phyloP scores from a whole-genome alignment of 2,329 filamentous ascomycete species.

The Fusarium sublunatum region DNA sequence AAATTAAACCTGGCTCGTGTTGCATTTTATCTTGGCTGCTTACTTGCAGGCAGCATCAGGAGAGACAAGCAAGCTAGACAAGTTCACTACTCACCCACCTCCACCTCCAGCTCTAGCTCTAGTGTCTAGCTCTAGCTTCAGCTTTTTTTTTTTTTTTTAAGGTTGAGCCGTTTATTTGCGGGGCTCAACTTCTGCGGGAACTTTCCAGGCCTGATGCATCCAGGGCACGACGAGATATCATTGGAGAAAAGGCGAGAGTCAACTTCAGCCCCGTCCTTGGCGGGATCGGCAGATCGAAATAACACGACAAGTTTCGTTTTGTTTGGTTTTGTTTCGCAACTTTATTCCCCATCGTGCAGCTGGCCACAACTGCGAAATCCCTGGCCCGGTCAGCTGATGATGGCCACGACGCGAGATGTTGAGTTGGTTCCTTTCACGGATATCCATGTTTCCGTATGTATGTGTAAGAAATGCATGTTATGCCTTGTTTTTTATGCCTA shows the following conservation, averaged over 20 bases:
- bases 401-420: not conserved
- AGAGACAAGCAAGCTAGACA: not conserved
- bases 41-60: conserved; percentile 24
- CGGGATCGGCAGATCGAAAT: conserved; percentile 20
- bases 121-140: too few relatives aligned
- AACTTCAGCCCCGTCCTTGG: conserved; percentile 13
- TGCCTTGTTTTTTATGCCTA: not conserved
- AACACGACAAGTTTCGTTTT: not conserved
- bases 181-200: not conserved
- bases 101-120: too few relatives aligned
- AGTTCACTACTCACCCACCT: too few relatives aligned
- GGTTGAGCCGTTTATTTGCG: conserved; percentile 19
- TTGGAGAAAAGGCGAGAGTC: conserved; percentile 6
- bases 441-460: not conserved
- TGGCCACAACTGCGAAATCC: conserved; percentile 27
- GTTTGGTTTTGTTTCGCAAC: not conserved
- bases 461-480: not conserved
- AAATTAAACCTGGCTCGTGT: not conserved
- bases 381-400: conserved; percentile 22
- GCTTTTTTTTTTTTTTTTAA: not conserved
- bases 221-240: conserved; percentile 9
- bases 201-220: not conserved
- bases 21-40: conserved; percentile 9
- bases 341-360: conserved; percentile 3
- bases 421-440: not conserved